Base-by-base conservation (phyloP, 176 grass and related monocot genomes). In the Tuctoria greenei region DNA sequence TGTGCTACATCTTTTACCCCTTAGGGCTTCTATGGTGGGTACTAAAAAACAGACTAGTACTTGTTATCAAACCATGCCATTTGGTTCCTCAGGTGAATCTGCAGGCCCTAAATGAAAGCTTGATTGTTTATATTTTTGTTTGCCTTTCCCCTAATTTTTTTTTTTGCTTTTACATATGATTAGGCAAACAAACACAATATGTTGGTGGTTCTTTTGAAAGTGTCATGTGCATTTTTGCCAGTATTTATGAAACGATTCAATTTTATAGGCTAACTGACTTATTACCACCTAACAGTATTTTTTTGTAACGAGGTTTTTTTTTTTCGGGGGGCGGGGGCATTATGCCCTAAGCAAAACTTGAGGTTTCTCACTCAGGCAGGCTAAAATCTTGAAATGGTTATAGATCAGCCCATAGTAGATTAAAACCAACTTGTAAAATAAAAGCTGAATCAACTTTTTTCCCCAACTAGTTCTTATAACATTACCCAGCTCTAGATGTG, bases 1-100 rank as follows among this genome's bases (percentile, higher is more conserved):
- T 80, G 26, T 83, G 49, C 69, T 81, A 63, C 61, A 61, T 45
- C 31, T 59, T 65, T 74, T 82, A 41, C 54, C 77, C 31, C 34
- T 66, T 66, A 66, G 47, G 39, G 20, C 20, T 39, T 45, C 40
- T 39, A 24, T 76, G 61, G 21, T n/a, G 4, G 60, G 27, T 74
- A 10, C 20, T 56, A 64, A 67, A 79, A 69, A 68, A 28, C 41
- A 65, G 43, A n/a, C n/a, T 75, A 47, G 28, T 46, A 42, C 4
- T 77, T 75, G 41, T 7, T 35, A 15, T 52, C n/a, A 0, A 37
- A 65, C 64, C 10, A 21, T 26, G 46, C 5, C 4, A 10, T n/a
- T 10, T 54, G 51, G 47, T 51, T 51, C 47, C 47, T 20, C 6
- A 20, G 4, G 16, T 17, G 0, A 51, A 51, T 51, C 47, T 51